Evolutionary conservation across 495 filamentous ascomycete species (phyloP).

Genomic region (Lasiosphaeriaceae sp.): DNA sequence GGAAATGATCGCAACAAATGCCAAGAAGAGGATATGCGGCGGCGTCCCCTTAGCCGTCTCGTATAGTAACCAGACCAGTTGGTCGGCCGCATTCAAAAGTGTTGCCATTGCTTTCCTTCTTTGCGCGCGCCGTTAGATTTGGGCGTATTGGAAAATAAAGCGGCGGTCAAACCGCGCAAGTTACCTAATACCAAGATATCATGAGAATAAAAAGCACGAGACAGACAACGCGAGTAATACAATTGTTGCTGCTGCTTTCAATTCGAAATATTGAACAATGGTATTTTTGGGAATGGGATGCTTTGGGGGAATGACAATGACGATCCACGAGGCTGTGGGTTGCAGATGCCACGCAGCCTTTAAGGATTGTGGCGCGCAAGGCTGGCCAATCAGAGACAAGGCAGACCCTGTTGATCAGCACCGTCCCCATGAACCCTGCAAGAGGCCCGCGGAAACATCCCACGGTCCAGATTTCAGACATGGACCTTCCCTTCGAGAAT

Average conservation of each 20-base stretch:
- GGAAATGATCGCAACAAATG: slow-evolving; percentile 21
- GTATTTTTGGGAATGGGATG: slow-evolving; percentile 7
- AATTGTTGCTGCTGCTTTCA: background rate
- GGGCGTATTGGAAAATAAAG: background rate
- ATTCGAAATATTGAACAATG: background rate
- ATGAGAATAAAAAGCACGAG: background rate
- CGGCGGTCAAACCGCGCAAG: background rate
- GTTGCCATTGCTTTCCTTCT: background rate
- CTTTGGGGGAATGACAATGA: background rate
- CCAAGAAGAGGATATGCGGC: slow-evolving; percentile 25
- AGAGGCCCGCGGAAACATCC: too few species aligned
- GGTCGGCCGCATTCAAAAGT: slow-evolving; percentile 9
- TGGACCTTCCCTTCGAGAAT: too few species aligned
- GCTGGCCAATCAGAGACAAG: slow-evolving; percentile 22
- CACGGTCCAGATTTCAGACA: too few species aligned
- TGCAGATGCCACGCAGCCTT: slow-evolving; percentile 19
- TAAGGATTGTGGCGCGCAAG: slow-evolving; percentile 21
- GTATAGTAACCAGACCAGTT: slow-evolving; percentile 26
- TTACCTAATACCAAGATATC: background rate
- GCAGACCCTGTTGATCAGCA: too few species aligned
- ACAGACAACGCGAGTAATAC: background rate
- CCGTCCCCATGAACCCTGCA: too few species aligned
- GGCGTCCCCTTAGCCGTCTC: slow-evolving; percentile 25
- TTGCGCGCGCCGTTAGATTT: background rate
- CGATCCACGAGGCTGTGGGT: background rate